These are phyloP conservation scores for Teunomyces pallodes DNA, from an alignment of 805 yeast genomes.

Conservation along the genomic window DNA sequence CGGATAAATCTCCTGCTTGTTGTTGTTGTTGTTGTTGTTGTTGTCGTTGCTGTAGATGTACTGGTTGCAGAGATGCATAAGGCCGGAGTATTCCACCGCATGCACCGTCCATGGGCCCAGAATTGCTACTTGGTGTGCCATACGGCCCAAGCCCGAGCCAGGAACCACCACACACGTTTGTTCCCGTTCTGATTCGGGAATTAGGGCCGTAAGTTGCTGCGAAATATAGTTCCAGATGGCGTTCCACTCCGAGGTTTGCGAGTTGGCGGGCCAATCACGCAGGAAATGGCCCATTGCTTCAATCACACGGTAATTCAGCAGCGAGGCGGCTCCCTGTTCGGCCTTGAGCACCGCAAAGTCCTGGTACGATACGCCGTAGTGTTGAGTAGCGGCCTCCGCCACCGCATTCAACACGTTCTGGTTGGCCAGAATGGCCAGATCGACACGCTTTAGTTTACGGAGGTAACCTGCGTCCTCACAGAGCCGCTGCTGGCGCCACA, in stretches of 20 bases:
- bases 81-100: conserved; percentile 71
- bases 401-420: conserved; percentile 45
- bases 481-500: conserved; percentile 55
- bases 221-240: conserved; percentile 56
- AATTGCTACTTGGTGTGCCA: conserved; percentile 60
- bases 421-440: conserved; percentile 47
- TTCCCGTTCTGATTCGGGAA: conserved; percentile 21
- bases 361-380: conserved; percentile 44
- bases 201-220: conserved; percentile 35
- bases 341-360: conserved; percentile 18
- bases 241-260: conserved; percentile 49
- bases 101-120: conserved; percentile 44
- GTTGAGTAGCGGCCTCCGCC: conserved; percentile 39
- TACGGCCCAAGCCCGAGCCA: conserved; percentile 83
- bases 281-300: conserved; percentile 74
- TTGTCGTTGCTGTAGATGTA: conserved; percentile 43
- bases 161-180: conserved; percentile 67
- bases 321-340: conserved; percentile 9
- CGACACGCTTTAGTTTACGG: conserved; percentile 49
- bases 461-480: conserved; percentile 54
- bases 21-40: no score
- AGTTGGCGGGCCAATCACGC: conserved; percentile 72
- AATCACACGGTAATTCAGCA: conserved; percentile 44
- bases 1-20: conserved; percentile 37
- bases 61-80: conserved; percentile 71